Conservation (phyloP, 2,329 filamentous ascomycete genomes). For the Hypoxylon sp. region DNA sequence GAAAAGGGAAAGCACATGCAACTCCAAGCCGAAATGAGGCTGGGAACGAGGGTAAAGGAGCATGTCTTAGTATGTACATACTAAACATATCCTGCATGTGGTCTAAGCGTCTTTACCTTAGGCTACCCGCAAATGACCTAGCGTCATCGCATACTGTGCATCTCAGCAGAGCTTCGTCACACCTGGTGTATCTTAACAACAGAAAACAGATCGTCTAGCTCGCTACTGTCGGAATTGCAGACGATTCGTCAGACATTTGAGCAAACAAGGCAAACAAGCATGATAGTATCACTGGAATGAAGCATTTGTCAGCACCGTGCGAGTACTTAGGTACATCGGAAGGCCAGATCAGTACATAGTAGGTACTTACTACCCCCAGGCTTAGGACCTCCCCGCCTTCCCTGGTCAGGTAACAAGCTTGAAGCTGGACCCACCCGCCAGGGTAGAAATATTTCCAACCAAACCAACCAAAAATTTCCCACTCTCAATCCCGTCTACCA, state of each 20-base stretch:
- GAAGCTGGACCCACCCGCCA: not conserved
- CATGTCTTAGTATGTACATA: not conserved
- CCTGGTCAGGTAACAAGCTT: not conserved
- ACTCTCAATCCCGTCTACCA: no score
- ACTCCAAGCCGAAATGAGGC: conserved; percentile 17
- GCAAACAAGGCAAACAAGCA: not conserved
- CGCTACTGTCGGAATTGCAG: not conserved
- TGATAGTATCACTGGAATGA: not conserved
- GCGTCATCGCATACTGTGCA: not conserved
- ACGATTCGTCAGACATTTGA: not conserved
- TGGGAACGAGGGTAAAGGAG: conserved; percentile 3
- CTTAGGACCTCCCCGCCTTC: not conserved
- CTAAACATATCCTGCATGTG: not conserved
- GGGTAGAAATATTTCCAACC: not conserved
- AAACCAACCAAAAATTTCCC: no score
- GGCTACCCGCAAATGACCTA: not conserved
- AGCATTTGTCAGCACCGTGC: no score
- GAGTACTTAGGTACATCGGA: not conserved
- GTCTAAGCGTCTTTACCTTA: not conserved
- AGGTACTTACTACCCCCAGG: not conserved
- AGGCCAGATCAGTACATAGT: no score
- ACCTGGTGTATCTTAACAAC: no score
- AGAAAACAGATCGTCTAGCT: not conserved
- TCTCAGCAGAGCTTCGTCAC: not conserved
- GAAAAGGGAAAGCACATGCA: conserved; percentile 11